Base-by-base conservation (phyloP, 352 stramenopile species). In the Phytopythium montanum region DNA sequence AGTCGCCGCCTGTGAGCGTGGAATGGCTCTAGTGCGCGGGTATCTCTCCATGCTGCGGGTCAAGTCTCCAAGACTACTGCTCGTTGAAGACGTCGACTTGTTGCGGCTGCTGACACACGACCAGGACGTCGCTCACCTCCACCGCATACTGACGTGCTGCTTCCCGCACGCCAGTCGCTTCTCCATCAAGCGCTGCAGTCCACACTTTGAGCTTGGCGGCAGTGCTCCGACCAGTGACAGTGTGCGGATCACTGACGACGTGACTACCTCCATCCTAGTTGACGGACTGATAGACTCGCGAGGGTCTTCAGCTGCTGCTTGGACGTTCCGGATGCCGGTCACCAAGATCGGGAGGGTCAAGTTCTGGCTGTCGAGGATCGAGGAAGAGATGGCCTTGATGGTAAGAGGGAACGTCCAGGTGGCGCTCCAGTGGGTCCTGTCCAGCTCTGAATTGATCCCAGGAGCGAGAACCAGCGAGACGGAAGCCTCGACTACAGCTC, bases 261-360 rank as follows among this genome's bases (percentile, higher is more conserved):
- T 13, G 9, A 26, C 21, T 0, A 28, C 25, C 8, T 48, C 53
- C 36, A 50, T 59, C 39, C 13, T 59, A 3, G 16, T 76, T 16
- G 61, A 73, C 18, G 65, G 56, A 2, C 38, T 50, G 16, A 33
- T 49, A 5, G 53, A 51, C 13, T 41, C 38, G 39, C 55, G 19
- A 16, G 18, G 18, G 38, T 25, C 25, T 34, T 21, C 21, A 5
- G 33, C 19, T n/a, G 41, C 29, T n/a, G 48, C 14, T 16, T 28
- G 25, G 9, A 14, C 21, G 34, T 76, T 76, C 28, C 61, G 62
- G 25, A 58, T 70, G 26, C 61, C 77, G 3, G 78, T 88, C n/a
- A 64, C 85, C 16, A 90, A 88, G 68, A 85, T 90, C 19, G 81
- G 81, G 2, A 68, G 81, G 10, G 34, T 87, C 12, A 76, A 79